Conservation (phyloP, 495 filamentous ascomycete genomes). For the Annulohypoxylon moriforme region DNA sequence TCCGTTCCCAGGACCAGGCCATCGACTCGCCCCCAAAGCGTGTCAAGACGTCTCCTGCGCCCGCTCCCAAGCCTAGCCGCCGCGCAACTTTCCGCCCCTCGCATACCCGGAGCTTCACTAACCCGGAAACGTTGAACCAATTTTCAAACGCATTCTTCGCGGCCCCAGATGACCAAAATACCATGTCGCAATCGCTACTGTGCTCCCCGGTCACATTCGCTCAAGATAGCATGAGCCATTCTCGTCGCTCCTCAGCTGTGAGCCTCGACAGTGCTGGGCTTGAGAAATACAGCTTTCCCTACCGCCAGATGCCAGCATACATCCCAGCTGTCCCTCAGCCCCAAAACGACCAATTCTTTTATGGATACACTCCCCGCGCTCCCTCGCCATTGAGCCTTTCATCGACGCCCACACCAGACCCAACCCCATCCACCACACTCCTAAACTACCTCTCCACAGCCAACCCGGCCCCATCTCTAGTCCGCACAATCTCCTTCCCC, state of each 20-base stretch:
- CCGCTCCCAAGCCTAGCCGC: constrained; percentile 39
- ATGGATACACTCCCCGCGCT: constrained; percentile 57
- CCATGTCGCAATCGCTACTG: constrained; percentile 59
- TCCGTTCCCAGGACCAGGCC: constrained; percentile 84
- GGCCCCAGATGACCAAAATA: constrained; percentile 50
- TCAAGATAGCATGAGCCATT: constrained; percentile 57
- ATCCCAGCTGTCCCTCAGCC: constrained; percentile 58
- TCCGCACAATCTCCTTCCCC: constrained; percentile 79
- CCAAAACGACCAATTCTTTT: constrained; percentile 59
- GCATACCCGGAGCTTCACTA: constrained; percentile 74
- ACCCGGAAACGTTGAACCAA: constrained; percentile 67
- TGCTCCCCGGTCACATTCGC: constrained; percentile 77
- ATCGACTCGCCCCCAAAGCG: constrained; percentile 62
- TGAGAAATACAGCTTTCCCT: constrained; percentile 80
- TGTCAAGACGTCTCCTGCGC: constrained; percentile 51
- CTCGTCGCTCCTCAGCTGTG: constrained; percentile 73
- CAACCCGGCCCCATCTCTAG: constrained; percentile 84
- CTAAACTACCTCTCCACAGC: constrained; percentile 80
- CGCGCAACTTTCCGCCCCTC: constrained; percentile 57
- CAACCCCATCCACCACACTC: constrained; percentile 72
- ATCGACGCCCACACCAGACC: constrained; percentile 56
- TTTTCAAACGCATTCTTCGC: constrained; percentile 61
- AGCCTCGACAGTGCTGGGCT: constrained; percentile 74
- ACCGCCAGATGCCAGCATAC: constrained; percentile 80
- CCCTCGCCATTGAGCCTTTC: constrained; percentile 62